These are phyloP conservation scores for Cytospora mali DNA, from an alignment of 2,329 filamentous ascomycete genomes.

Conservation along the genomic window DNA sequence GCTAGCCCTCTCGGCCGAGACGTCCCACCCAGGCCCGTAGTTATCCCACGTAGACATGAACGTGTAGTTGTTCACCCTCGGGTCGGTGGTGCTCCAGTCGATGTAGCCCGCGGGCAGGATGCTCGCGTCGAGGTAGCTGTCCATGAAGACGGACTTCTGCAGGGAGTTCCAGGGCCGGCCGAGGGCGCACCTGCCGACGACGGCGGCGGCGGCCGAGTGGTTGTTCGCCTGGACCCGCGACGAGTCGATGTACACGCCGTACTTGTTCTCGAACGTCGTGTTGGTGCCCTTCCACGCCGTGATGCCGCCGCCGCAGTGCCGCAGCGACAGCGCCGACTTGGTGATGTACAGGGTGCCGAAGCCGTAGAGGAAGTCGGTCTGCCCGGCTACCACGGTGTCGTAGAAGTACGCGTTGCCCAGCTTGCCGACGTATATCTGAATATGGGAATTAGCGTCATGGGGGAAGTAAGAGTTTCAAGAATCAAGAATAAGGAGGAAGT, in stretches of 20 bases:
- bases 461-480: no score
- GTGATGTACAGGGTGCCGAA: constrained; percentile 67
- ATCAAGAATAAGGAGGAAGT: not conserved
- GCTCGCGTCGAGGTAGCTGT: constrained; percentile 54
- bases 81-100: constrained; percentile 46
- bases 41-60: constrained; percentile 59
- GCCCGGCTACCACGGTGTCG: constrained; percentile 60
- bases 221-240: constrained; percentile 60
- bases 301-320: constrained; percentile 66
- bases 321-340: constrained; percentile 54
- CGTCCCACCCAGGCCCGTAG: constrained; percentile 57
- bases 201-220: constrained; percentile 39
- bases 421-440: constrained; percentile 65
- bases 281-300: constrained; percentile 70
- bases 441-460: not conserved
- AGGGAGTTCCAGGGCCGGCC: constrained; percentile 65
- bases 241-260: constrained; percentile 65
- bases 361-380: constrained; percentile 71
- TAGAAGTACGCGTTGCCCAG: constrained; percentile 68
- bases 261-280: constrained; percentile 67
- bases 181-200: constrained; percentile 54
- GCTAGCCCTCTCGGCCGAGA: constrained; percentile 44
- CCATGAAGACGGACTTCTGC: constrained; percentile 60
- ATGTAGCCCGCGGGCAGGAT: constrained; percentile 59
- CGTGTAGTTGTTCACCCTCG: constrained; percentile 49